Base-by-base conservation (phyloP, 208 protist species). In the Leishmania tarentolae region DNA sequence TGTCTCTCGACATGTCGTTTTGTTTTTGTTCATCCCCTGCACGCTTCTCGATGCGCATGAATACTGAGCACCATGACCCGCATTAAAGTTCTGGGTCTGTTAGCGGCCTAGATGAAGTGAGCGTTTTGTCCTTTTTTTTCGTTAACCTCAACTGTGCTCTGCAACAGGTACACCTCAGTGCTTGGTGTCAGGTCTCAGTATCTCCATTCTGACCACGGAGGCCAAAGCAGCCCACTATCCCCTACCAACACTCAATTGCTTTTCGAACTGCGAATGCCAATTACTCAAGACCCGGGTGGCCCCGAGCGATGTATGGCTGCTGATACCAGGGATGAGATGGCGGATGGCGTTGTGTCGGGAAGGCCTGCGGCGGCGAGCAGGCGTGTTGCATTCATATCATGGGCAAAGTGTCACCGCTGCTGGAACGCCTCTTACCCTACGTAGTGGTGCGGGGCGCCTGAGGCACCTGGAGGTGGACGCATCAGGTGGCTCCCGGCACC, bases 91-190 rank as follows among this genome's bases (percentile, higher is more conserved):
- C 68, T 47, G 44, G 21, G 8, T 35, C 28, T 50, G 21, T 17
- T 47, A 28, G 40, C 68, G 40, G 68, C 19, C 40, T 42, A 19
- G 7, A 4, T 21, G 8, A 24, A 72, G 68, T 72, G 40, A 50
- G 68, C 40, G 40, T 47, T 47, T 66, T 78, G 31, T 78, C 63
- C 24, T n/a, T 44, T 37, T 63, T 78, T 82, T 37, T 70, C 17
- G 11, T 35, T 31, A 47, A 19, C 19, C 21, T 24, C 0, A 72
- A 72, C 37, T 9, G 9, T 70, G 35, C 37, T 70, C 44, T 50
- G 3, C 56, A 28, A 3, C n/a, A 17, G n/a, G 21, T 21, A 19
- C 47, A 57, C 47, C 70, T 75, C 31, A 13, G 70, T 37, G 46
- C 31, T 15, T 75, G 21, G 8, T 46, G 24, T 56, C 28, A 35